Base-by-base conservation (phyloP, 2,329 filamentous ascomycete species). In the Cladosporium sp. region DNA sequence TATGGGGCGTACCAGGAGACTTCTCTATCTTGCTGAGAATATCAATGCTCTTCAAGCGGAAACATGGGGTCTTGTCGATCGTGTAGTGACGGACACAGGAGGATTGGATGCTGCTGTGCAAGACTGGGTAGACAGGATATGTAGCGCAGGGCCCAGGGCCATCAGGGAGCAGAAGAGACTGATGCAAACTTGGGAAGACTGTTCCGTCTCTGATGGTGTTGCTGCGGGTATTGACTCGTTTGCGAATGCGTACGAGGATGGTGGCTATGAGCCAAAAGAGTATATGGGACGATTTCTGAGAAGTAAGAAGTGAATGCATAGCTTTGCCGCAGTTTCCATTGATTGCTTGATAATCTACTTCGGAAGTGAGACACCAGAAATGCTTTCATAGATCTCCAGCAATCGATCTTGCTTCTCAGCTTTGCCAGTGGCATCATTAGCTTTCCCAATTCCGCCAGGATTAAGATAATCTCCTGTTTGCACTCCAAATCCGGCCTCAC, bases 351-450 rank as follows among this genome's bases (percentile, higher is more conserved):
- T 3, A 28, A n/a, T 32, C 44, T 57, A 63, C 49, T 62, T 60
- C 57, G 70, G 65, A 24, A 73, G 53, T 37, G 65, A 64, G 3
- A 76, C 64, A 0, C 70, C 72, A 25, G 70, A 71, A 15, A 75
- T 64, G 19, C 71, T 62, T 40, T 69, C 67, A 54, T 70, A 74
- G 12, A 72, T 65, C 53, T 71, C 66, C 57, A 82, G 57, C 34
- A 82, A 64, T 60, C 66, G 68, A 12, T 81, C 75, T 64, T 83
- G 80, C 44, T 70, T 67, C 54, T 61, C 63, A 36, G 70, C 70
- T 55, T 80, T 75, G 19, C 71, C 64, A 13, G 68, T 73, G 35
- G 61, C 74, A 55, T 60, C 65, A 53, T 62, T 63, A 42, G 65
- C 61, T 32, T 53, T 59, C 37, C 58, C 60, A 53, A 60, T 66